Evolutionary conservation across 164 flowering plant genomes (phyloP), one percentile per base, ranked within the genome.

Genomic region (Stephania yunnanensis): DNA sequence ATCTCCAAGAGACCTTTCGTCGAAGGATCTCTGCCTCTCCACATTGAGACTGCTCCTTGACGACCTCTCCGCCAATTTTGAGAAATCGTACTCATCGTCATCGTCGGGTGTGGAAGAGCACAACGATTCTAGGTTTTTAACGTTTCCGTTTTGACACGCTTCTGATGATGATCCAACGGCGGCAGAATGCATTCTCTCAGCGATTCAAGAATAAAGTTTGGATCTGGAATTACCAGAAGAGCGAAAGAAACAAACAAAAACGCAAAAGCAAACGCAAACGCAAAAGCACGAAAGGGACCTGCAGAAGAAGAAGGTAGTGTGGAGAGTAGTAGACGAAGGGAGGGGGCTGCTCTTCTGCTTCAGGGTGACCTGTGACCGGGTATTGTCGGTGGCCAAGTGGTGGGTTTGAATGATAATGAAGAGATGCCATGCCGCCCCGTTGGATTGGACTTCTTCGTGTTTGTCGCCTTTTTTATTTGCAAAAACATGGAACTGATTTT

Each of bases 11-110:
- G 90, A 85, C 79, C 89, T 82, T 70, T 88, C 91, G 79, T 87
- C 92, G 46, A 68, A 87, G 10, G 95, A 91, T 71, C 87, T 83
- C 76, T 87, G 84, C 64, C 92, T 80, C 30, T 91, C 93, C 42
- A 86, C 86, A 71, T 83, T 88, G 78, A 87, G 36, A 74, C 78
- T 0, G 25, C 25, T 74, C 73, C 90, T 84, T 11, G 91, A 87
- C 81, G 91, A 87, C 81, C 69, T 87, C 8, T 85, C 90, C 12
- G 69, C 48, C 19, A 85, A 70, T 79, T 71, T 91, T 1, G 89
- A 84, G 75, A 91, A 86, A 77, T 91, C 92, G 77, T 72, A 79
- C 69, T 86, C 91, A 8, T 88, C 90, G 11, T 88, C 90, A 36
- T 72, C 64, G 52, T 86, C 91, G 31, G 77, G 68, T 44, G 76